These are phyloP conservation scores for Sequoia sempervirens DNA, from an alignment of 75 land plant species.

Conservation along the genomic window DNA sequence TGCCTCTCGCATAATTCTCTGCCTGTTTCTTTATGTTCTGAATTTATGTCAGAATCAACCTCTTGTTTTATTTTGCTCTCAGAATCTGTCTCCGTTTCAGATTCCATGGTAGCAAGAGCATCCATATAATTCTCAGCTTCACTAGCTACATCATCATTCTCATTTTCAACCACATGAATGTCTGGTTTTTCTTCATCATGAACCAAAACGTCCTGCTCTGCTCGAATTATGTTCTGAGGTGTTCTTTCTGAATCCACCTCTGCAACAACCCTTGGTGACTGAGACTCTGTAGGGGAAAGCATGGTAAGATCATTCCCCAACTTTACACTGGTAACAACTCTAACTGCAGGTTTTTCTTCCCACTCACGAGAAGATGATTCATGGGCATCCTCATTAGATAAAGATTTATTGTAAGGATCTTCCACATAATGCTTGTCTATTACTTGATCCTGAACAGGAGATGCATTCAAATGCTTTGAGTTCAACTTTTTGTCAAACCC, in stretches of 20 bases:
- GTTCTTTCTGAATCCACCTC: not conserved
- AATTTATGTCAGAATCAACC: conserved; percentile 14
- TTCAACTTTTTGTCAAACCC: not conserved
- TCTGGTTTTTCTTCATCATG: conserved; percentile 10
- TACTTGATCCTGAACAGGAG: conserved; percentile 6
- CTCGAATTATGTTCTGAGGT: not conserved
- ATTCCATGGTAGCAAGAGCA: conserved; percentile 80
- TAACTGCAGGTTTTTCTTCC: conserved; percentile 55
- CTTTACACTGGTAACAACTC: conserved; percentile 11
- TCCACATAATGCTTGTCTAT: not conserved
- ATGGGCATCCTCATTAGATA: conserved; percentile 9
- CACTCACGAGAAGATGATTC: conserved; percentile 39
- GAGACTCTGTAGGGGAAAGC: conserved; percentile 12
- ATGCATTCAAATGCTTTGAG: not conserved
- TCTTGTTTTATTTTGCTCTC: conserved; percentile 53
- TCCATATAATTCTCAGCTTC: conserved; percentile 73
- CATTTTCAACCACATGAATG: conserved; percentile 4
- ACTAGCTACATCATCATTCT: conserved; percentile 61
- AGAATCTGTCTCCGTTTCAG: conserved; percentile 73
- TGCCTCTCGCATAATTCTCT: not conserved
- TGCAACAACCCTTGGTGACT: not conserved
- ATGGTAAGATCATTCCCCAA: conserved; percentile 6
- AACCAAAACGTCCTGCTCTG: conserved; percentile 10
- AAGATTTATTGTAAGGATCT: conserved; percentile 5
- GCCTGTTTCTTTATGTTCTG: not conserved